Evolutionary conservation across 2,329 filamentous ascomycete species (phyloP), one percentile per base, ranked within the genome.

Genomic region (Penicillium olsonii): DNA sequence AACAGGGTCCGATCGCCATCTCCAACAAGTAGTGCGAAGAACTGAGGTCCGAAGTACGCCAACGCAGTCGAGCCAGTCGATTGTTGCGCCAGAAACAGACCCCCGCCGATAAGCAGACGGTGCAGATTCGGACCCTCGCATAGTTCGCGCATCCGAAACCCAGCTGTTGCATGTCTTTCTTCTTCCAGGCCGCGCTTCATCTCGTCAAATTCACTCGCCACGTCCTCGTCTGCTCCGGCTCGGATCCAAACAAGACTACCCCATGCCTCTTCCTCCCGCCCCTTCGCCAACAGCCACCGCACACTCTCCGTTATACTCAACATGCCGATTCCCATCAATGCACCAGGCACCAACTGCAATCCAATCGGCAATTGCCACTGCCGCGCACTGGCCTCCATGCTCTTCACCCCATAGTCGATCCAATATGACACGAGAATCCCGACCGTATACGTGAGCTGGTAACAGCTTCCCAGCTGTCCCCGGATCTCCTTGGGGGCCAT

Each of bases 331-430:
- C 75, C 76, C 39, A 81, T 74, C 0, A 79, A 51, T 1, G 64
- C 73, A 0, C 75, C 77, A 0, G 76, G 76, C 0, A 76, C 61
- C 6, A 81, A 67, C 55, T 81, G 78, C 4, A 82, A 66, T 0
- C 76, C 79, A 45, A 83, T 74, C 1, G 79, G 80, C 22, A 82
- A 73, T 62, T 81, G 79, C 81, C 79, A 83, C 64, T 83, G 79
- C 2, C 63, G 63, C 0, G 74, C 54, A 5, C 34, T 68, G 3
- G 51, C 27, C 3, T 55, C 41, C 48, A 65, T 59, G 17, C 59
- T 60, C 18, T 67, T 63, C 10, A 68, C 57, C 1, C 56, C 77
- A 46, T 80, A 81, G 61, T 81, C 77, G 37, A 81, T 69, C 76
- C 78, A 81, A 61, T 81, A 82, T 4, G 75, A 77, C 0, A 71